Base-by-base conservation (phyloP, 495 filamentous ascomycete species). In the Podospora sp. region DNA sequence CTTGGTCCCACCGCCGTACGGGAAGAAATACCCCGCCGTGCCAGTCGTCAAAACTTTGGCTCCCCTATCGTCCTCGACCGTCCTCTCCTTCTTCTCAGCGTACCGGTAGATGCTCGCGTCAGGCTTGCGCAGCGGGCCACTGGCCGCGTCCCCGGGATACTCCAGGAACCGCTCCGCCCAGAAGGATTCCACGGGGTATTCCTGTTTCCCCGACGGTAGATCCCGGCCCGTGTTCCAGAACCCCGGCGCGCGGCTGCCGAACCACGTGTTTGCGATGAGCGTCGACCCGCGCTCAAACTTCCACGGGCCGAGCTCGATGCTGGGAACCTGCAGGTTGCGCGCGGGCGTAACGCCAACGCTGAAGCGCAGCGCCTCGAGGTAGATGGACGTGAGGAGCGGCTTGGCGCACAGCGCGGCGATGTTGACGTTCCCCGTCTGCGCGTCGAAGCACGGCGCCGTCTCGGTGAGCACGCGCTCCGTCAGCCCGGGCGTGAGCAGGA, bases 81-180 rank as follows among this genome's bases (percentile, higher is more conserved):
- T 66, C 66, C 50, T 62, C 12, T 35, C 21, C 12, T 58, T 50
- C 60, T 55, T 35, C 6, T n/a, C 20, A 0, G 26, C 25, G 24
- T 57, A 1, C 8, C 40, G 21, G 25, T 55, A 22, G 9, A 62
- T 9, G 0, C 33, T 26, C 6, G 21, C 50, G 20, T 68, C 63
- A 5, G 53, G 0, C 69, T 70, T 70, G 58, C 69, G 65, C 6
- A 69, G 36, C 8, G 77, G 77, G 6, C 77, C 78, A 33, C 74
- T 78, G 3, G 49, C n/a, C 14, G 77, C 71, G 52, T 80, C 74
- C 55, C 69, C 68, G 0, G 75, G 69, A 18, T 77, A 78, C n/a
- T 74, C 69, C 14, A 82, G 53, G 51, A 80, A 82, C 4, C 77
- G 72, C 68, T 81, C 79, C 25, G 77, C 74, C 79, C 79, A 82